Evolutionary conservation across 106 monocot species (phyloP).

Genomic region (Dendrobium huoshanense): DNA sequence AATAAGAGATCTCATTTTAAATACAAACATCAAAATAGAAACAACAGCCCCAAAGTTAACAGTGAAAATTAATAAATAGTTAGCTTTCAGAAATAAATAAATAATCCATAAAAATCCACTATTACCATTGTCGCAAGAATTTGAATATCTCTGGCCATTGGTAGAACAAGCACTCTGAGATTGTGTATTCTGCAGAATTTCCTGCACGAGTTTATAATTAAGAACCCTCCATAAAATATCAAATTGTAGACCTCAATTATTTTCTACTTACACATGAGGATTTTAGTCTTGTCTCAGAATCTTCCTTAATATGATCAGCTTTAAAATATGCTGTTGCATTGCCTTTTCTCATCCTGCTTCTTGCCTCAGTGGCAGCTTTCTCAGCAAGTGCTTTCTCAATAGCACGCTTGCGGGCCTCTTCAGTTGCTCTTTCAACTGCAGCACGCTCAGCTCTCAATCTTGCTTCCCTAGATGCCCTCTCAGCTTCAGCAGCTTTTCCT

Average conservation of each 20-base stretch:
- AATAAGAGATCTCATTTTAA: background rate
- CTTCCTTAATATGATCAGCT: slow-evolving; percentile 21
- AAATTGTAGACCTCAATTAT: background rate
- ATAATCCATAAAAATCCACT: background rate
- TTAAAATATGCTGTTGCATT: slow-evolving; percentile 11
- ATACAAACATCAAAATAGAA: too few relatives aligned
- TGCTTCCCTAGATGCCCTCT: slow-evolving; percentile 56
- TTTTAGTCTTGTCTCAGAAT: slow-evolving; percentile 10
- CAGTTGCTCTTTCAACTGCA: slow-evolving; percentile 81
- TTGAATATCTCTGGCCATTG: slow-evolving; percentile 17
- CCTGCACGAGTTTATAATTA: slow-evolving; percentile 22
- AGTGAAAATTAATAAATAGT: background rate
- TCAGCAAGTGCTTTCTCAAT: slow-evolving; percentile 58
- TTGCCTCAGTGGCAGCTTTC: slow-evolving; percentile 52
- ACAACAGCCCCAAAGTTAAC: background rate
- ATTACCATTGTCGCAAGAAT: slow-evolving; percentile 41
- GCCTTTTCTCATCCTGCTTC: slow-evolving; percentile 25
- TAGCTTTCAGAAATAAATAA: background rate
- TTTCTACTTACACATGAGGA: slow-evolving; percentile 10
- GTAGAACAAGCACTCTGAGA: slow-evolving; percentile 30
- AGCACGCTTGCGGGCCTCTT: slow-evolving; percentile 68
- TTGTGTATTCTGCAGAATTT: slow-evolving; percentile 12
- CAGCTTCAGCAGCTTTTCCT: slow-evolving; percentile 50
- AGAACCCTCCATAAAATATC: background rate
- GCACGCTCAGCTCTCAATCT: slow-evolving; percentile 61